phyloP scores from a whole-genome alignment of 129 eudicot species.

The Deinandra increscens region DNA sequence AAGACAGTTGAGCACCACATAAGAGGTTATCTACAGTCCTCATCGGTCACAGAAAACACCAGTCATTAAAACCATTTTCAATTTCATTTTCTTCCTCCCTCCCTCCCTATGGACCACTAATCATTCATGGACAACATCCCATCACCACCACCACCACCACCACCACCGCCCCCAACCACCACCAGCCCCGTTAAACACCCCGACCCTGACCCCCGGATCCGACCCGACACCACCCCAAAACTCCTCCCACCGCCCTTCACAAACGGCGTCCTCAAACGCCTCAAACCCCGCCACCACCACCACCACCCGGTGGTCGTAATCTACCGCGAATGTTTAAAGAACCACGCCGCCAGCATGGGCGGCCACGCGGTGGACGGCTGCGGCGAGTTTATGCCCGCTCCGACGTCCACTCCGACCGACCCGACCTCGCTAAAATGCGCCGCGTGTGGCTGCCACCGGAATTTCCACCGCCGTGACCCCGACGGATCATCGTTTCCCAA shows the following conservation, averaged over 20 bases:
- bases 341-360: slow-evolving; percentile 90
- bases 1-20: slow-evolving; percentile 34
- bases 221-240: slow-evolving; percentile 13
- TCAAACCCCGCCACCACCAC: slow-evolving; percentile 43
- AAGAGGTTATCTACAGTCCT: slow-evolving; percentile 36
- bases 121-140: slow-evolving; percentile 45
- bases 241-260: slow-evolving; percentile 43
- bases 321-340: slow-evolving; percentile 80
- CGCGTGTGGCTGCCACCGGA: slow-evolving; percentile 97
- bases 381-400: slow-evolving; percentile 87
- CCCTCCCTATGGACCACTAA: slow-evolving; percentile 37
- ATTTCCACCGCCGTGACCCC: slow-evolving; percentile 97
- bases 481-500: slow-evolving; percentile 41
- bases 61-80: slow-evolving; percentile 2
- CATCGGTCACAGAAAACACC: neutral
- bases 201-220: slow-evolving; percentile 52
- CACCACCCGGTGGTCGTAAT: slow-evolving; percentile 41
- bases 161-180: slow-evolving; percentile 34
- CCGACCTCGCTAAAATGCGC: slow-evolving; percentile 87
- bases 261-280: slow-evolving; percentile 65
- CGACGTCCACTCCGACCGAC: slow-evolving; percentile 53
- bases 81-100: neutral
- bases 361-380: slow-evolving; percentile 96
- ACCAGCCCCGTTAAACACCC: slow-evolving; percentile 34
- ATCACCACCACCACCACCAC: slow-evolving; percentile 10